Evolutionary conservation across 805 yeast genomes (phyloP), one percentile per base, ranked within the genome.

Genomic region (Wickerhamomyces silvicola): DNA sequence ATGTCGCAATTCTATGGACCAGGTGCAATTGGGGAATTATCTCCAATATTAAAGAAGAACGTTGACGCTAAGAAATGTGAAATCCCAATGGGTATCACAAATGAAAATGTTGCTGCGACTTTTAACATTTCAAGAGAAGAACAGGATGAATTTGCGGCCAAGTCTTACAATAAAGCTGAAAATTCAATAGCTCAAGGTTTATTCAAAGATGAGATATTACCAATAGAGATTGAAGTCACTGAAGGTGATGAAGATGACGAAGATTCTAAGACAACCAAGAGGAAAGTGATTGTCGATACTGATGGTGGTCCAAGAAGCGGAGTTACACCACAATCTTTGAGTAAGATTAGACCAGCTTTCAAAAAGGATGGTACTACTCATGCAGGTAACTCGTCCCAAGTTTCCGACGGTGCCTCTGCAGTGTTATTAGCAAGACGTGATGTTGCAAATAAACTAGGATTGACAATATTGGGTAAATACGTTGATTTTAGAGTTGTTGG

Each of bases 321-420:
- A 39, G 95, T 86, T 39, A 86, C 95, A 26, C 75, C 87, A 24
- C 77, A 72, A 44, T 73, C 83, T 6, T 70, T 90, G 45, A 66
- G 68, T 35, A 86, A 80, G 59, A 63, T 90, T 48, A 78, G 70
- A 60, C 94, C 97, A 10, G 95, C 97, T 9, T 90, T 90, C 70
- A 70, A 75, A 40, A 79, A 79, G 44, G 45, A 45, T 30, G 97
- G 97, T 38, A 56, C 80, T 22, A 86, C 97, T 7, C 88, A 84
- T 44, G 97, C 97, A 21, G 97, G 97, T 49, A 90, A 90, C 60
- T 85, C 97, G 2, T 90, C 97, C 1, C 97, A 90, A 64, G 82
- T 90, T 26, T 78, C 94, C 18, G 97, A 90, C 56, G 97, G 97
- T 53, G 96, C 95, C 14, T 94, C 94, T 22, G 95, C 82, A 27